Base-by-base conservation (phyloP, 2,329 filamentous ascomycete genomes). In the Teratosphaeriaceae sp. region DNA sequence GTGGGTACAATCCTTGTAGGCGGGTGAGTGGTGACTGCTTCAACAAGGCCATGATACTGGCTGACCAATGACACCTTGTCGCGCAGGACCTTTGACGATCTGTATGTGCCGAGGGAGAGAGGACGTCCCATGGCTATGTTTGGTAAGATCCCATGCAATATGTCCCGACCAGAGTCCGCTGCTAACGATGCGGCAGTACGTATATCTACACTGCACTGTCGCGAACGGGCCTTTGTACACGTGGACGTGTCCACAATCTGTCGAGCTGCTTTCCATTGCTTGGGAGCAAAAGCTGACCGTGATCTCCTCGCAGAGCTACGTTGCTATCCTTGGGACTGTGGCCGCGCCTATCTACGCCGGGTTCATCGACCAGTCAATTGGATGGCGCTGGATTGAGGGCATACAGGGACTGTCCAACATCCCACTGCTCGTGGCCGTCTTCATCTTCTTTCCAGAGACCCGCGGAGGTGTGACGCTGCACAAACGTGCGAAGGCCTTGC, bases 301-400 rank as follows among this genome's bases (percentile, higher is more conserved):
- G n/a, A n/a, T n/a, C n/a, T n/a, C n/a, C n/a, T n/a, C n/a, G n/a
- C n/a, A n/a, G n/a, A 64, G 67, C 12, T 73, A 65, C 58, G 62
- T 74, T 31, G 70, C 71, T 47, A 73, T 73, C 43, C 64, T 73
- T 44, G 73, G 73, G 34, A 75, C 73, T 8, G 71, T 75, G 20
- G 69, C 64, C 4, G 73, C 73, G 2, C 73, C 73, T 21, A 74
- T 75, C 51, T 74, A 75, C 53, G 70, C 71, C 36, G 71, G 72
- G 33, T 75, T 74, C 62, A 74, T 76, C 54, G 71, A 75, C 55
- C 62, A 73, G 53, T 60, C 69, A 30, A 61, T 76, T 18, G 71
- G 72, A 42, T 75, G 73, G 73, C 62, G 73, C 42, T 76, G 73
- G 73, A 67, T 74, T n/a, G 65, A 75, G 55, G 73, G 72, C 39